Base-by-base conservation (phyloP, 2,329 filamentous ascomycete species). In the Hymenoscyphus fraxineus region DNA sequence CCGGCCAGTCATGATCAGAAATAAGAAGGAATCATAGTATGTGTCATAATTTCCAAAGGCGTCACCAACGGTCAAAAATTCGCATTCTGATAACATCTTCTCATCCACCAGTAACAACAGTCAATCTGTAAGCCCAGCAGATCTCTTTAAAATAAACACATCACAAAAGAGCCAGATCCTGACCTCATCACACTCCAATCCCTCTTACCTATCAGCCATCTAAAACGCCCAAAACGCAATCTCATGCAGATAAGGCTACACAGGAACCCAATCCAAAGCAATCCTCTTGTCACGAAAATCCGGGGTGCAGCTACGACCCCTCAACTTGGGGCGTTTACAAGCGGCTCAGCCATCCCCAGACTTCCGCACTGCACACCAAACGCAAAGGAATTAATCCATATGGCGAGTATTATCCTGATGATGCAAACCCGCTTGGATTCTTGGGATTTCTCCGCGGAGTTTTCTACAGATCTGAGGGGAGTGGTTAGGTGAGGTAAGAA, bases 231-330 rank as follows among this genome's bases (percentile, higher is more conserved):
- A 27, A 27, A 35, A 6, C 9, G 2, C 35, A 35, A 6, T 35
- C 35, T 35, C 35, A 35, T 35, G 35, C 35, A 35, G 9, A 35
- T 19, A 3, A 35, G 1, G 3, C 13, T 35, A 32, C 15, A 19
- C 27, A 19, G 12, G 7, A 16, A 35, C 6, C 39, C 58, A 12
- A 47, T 51, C 58, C 64, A 62, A 62, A 70, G 68, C 66, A 69
- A 66, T 71, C 63, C 51, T 64, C 60, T 58, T 70, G 69, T 71
- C 70, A 70, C 60, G 69, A 65, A 70, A 69, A 71, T 70, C 69
- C 66, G 69, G 70, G 70, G 69, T 71, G 70, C 31, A 57, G 55
- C 47, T 19, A 12, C 13, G 5, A 27, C 19, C 47, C 19, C 47
- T 54, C 47, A 51, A 51, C 10, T 16, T 22, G 44, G 44, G 44